These are phyloP conservation scores for Apostasia ramifera DNA, from an alignment of 106 monocot species.

Conservation along the genomic window DNA sequence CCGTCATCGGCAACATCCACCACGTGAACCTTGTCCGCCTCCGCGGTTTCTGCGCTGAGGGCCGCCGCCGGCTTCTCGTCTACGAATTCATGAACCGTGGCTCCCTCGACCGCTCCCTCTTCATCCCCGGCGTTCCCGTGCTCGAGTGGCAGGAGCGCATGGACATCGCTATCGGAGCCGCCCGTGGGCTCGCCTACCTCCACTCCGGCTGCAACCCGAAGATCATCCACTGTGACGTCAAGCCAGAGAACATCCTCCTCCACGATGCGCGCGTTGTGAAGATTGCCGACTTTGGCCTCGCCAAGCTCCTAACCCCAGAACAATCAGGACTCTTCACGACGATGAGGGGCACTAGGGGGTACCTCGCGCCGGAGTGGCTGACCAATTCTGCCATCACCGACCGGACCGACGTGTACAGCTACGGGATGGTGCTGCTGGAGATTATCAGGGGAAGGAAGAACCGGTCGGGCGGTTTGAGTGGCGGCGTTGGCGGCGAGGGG, in stretches of 20 bases:
- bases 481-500: background rate
- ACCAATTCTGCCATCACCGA: constrained; percentile 74
- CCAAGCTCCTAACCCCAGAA: constrained; percentile 65
- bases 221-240: constrained; percentile 84
- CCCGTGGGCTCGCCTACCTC: constrained; percentile 74
- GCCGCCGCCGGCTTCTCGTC: constrained; percentile 52
- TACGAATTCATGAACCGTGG: constrained; percentile 91
- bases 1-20: constrained; percentile 80
- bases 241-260: constrained; percentile 87
- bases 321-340: constrained; percentile 65
- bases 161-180: constrained; percentile 69
- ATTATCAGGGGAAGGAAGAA: constrained; percentile 66
- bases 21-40: constrained; percentile 86
- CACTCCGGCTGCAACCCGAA: constrained; percentile 61
- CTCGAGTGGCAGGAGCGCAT: constrained; percentile 72
- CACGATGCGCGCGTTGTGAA: constrained; percentile 42
- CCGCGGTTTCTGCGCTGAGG: constrained; percentile 71
- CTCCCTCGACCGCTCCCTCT: constrained; percentile 69
- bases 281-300: constrained; percentile 77
- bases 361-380: constrained; percentile 88
- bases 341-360: constrained; percentile 84
- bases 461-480: constrained; percentile 3
- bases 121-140: constrained; percentile 30
- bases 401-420: constrained; percentile 80
- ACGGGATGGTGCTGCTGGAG: constrained; percentile 82